Percentiles rank a stretch among this genome's conserved stretches.
Evolutionary conservation across 2,329 filamentous ascomycete genomes (phyloP).

Genomic region (Talaromyces sp.): DNA sequence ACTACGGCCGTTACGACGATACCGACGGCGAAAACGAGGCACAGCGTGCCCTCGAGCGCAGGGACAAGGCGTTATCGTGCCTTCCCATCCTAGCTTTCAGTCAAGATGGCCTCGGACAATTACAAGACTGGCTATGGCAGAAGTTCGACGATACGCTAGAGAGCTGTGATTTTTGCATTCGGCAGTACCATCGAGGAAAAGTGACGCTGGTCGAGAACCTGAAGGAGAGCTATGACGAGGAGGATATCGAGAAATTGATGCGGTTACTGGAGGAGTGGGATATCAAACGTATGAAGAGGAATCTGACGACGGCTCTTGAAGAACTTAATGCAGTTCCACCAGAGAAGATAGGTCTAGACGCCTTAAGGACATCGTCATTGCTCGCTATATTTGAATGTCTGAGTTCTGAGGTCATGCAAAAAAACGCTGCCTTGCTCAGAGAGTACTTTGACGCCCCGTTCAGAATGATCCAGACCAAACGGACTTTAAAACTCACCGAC

Average conservation of each 20-base stretch:
- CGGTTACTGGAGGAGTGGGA: constrained; percentile 60
- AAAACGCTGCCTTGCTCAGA: constrained; percentile 51
- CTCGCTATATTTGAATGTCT: constrained; percentile 84
- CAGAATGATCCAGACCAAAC: constrained; percentile 72
- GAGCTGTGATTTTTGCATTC: constrained; percentile 66
- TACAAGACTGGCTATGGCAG: constrained; percentile 58
- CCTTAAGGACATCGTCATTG: constrained; percentile 60
- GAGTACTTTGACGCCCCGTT: constrained; percentile 79
- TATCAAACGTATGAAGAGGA: constrained; percentile 59
- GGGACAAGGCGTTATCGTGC: constrained; percentile 63
- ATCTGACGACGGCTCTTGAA: constrained; percentile 55
- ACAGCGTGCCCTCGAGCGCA: constrained; percentile 53
- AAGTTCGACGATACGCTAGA: constrained; percentile 59
- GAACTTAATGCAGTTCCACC: constrained; percentile 53
- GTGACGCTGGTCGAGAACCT: constrained; percentile 61
- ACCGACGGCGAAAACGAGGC: constrained; percentile 51
- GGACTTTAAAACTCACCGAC: constrained; percentile 70
- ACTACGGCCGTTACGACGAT: constrained; percentile 63
- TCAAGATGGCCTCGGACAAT: constrained; percentile 57
- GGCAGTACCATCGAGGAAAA: constrained; percentile 70
- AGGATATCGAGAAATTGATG: constrained; percentile 51
- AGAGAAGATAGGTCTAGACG: constrained; percentile 49
- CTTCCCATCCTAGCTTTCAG: constrained; percentile 67
- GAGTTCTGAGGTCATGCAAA: constrained; percentile 76
- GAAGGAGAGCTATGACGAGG: constrained; percentile 53